Percentiles rank a stretch among this genome's conserved stretches.
Conservation (phyloP, 495 filamentous ascomycete genomes). For the Podospora pseudoanserina region DNA sequence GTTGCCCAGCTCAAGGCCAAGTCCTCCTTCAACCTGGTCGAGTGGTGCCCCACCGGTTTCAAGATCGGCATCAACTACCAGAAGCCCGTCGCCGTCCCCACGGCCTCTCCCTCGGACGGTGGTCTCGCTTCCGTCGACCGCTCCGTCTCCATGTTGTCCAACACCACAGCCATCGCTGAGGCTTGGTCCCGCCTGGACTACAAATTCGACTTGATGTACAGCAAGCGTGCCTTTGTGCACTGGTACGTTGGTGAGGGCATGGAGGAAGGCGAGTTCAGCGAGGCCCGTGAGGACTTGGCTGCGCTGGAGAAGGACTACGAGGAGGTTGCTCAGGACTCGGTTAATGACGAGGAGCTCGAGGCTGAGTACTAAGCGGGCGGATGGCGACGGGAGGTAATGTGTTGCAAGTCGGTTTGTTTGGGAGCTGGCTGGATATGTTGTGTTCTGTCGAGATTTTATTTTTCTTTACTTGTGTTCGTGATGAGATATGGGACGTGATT, state of each 20-base stretch:
- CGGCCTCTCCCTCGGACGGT: slow-evolving; percentile 48
- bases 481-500: slow-evolving; percentile 6
- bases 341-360: slow-evolving; percentile 60
- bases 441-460: not conserved
- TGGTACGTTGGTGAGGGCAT: slow-evolving; percentile 96
- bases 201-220: slow-evolving; percentile 98
- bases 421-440: slow-evolving; percentile 7
- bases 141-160: slow-evolving; percentile 85
- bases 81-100: slow-evolving; percentile 74
- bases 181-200: slow-evolving; percentile 85
- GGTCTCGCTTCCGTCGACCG: slow-evolving; percentile 83
- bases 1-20: slow-evolving; percentile 81
- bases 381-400: not conserved
- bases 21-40: slow-evolving; percentile 84
- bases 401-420: not conserved
- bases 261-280: slow-evolving; percentile 92
- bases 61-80: slow-evolving; percentile 94
- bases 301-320: slow-evolving; percentile 91
- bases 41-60: slow-evolving; percentile 96
- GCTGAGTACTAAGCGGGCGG: slow-evolving; percentile 61
- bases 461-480: not conserved
- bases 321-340: slow-evolving; percentile 75
- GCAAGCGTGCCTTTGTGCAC: slow-evolving; percentile 90
- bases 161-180: slow-evolving; percentile 88
- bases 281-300: slow-evolving; percentile 85